Conservation (phyloP, 2,329 filamentous ascomycete species). For the Colletotrichum filicis region DNA sequence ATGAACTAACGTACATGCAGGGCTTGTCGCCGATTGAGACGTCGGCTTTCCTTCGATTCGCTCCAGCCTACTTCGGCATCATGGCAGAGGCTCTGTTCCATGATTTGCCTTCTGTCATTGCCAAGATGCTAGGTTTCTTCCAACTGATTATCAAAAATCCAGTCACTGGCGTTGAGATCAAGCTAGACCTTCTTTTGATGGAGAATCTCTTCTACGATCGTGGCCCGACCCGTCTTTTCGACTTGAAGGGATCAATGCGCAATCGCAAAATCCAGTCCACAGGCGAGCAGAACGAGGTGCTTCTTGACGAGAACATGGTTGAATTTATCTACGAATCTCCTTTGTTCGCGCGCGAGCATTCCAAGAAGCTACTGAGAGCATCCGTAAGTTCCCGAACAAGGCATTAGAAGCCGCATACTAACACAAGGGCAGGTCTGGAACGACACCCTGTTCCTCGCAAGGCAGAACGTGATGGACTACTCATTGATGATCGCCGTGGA, state of each 20-base stretch:
- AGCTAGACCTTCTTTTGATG: slow-evolving; percentile 93
- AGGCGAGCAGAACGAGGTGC: slow-evolving; percentile 94
- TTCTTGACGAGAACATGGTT: slow-evolving; percentile 98
- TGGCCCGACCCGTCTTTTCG: slow-evolving; percentile 88
- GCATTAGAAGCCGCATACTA: neutral
- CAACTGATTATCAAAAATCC: slow-evolving; percentile 98
- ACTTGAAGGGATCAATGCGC: slow-evolving; percentile 97
- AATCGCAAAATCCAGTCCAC: slow-evolving; percentile 98
- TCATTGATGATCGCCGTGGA: slow-evolving; percentile 98
- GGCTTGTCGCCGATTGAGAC: slow-evolving; percentile 92
- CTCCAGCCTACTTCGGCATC: slow-evolving; percentile 95
- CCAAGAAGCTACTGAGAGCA: slow-evolving; percentile 89
- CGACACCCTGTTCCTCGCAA: slow-evolving; percentile 92
- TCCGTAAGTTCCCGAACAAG: slow-evolving; percentile 59
- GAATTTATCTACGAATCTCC: slow-evolving; percentile 99
- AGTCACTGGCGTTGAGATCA: slow-evolving; percentile 89
- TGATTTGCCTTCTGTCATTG: slow-evolving; percentile 93
- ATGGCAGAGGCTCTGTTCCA: slow-evolving; percentile 98
- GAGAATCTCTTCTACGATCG: slow-evolving; percentile 99
- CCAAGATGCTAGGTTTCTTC: slow-evolving; percentile 99
- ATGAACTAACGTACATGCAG: slow-evolving; percentile 53
- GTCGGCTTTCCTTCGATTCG: slow-evolving; percentile 92
- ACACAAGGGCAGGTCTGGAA: slow-evolving; percentile 75
- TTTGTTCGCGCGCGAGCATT: slow-evolving; percentile 93
- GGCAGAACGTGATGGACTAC: slow-evolving; percentile 99